phyloP scores from a whole-genome alignment of 768 basidiomycete genomes.

The Mrakia gelida region DNA sequence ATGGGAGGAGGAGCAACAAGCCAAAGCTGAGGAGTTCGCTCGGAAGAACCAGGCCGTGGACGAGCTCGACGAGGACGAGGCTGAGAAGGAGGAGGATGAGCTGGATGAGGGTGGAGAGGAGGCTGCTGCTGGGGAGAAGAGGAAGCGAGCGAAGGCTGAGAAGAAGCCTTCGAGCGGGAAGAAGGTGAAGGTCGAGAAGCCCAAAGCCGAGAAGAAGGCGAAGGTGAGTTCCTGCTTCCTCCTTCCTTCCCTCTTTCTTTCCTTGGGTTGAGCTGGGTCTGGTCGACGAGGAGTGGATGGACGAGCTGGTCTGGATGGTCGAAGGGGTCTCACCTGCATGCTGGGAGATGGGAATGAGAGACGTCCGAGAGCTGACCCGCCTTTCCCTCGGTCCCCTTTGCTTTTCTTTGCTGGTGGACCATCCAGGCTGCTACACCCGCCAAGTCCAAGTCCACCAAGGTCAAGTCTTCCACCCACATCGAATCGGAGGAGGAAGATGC shows the following conservation, averaged over 20 bases:
- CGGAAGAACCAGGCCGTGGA: slow-evolving; percentile 64
- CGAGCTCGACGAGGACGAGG: slow-evolving; percentile 57
- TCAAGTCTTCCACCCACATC: slow-evolving; percentile 26
- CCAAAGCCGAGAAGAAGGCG: slow-evolving; percentile 25
- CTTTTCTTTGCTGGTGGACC: background rate
- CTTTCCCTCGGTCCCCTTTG: background rate
- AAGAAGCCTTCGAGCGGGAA: slow-evolving; percentile 45
- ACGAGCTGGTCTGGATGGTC: background rate
- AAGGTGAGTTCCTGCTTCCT: background rate
- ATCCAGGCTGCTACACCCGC: background rate
- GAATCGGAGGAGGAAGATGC: slow-evolving; percentile 31
- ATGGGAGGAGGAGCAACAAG: slow-evolving; percentile 52
- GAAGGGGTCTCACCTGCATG: background rate
- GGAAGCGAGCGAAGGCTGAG: slow-evolving; percentile 50
- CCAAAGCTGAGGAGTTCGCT: slow-evolving; percentile 48
- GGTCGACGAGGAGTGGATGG: background rate
- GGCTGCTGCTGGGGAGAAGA: slow-evolving; percentile 35
- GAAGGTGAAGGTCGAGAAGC: slow-evolving; percentile 31
- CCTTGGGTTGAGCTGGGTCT: background rate
- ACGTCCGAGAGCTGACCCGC: background rate
- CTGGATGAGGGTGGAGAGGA: slow-evolving; percentile 39
- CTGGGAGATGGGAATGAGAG: background rate
- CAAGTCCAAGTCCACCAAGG: slow-evolving; percentile 26
- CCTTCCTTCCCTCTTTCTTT: background rate
- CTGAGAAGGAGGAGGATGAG: slow-evolving; percentile 50